Percentiles rank a stretch among this genome's conserved stretches.
Evolutionary conservation across 1,284 basidiomycete genomes (phyloP).

Genomic region (Rhodotorula mucilaginosa): DNA sequence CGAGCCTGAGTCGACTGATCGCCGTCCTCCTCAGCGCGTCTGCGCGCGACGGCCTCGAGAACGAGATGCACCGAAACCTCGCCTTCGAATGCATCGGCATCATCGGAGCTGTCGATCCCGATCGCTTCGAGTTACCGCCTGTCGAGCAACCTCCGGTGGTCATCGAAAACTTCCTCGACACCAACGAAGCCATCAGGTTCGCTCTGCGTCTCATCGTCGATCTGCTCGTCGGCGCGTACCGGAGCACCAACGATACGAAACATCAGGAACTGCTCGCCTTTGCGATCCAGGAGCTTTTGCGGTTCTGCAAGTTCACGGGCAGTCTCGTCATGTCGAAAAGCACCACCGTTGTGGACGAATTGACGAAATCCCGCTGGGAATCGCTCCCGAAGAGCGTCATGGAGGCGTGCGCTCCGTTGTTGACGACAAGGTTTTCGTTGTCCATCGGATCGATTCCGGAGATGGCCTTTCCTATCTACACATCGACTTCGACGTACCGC

Average conservation of each 20-base stretch:
- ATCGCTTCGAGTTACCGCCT: constrained; percentile 72
- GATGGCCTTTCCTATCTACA: constrained; percentile 69
- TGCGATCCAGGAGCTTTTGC: constrained; percentile 87
- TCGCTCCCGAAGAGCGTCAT: constrained; percentile 76
- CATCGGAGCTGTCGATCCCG: constrained; percentile 94
- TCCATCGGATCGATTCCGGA: constrained; percentile 47
- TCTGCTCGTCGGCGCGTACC: constrained; percentile 85
- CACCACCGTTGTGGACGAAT: constrained; percentile 53
- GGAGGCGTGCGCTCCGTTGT: constrained; percentile 83
- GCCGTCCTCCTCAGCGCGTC: constrained; percentile 68
- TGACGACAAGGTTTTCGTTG: constrained; percentile 65
- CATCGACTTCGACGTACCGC: constrained; percentile 71
- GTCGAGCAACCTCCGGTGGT: constrained; percentile 69
- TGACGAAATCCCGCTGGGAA: constrained; percentile 70
- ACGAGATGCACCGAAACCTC: constrained; percentile 63
- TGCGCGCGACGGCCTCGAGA: constrained; percentile 64
- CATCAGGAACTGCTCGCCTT: constrained; percentile 88
- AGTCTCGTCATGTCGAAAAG: constrained; percentile 58
- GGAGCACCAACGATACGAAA: constrained; percentile 87
- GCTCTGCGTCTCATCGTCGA: constrained; percentile 81
- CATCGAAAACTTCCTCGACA: constrained; percentile 76
- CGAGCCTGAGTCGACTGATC: constrained; percentile 68
- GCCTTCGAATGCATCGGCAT: constrained; percentile 89
- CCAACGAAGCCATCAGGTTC: constrained; percentile 74
- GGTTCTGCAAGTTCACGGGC: constrained; percentile 80